Conservation (phyloP, 371 early-diverging fungal species). For the Mucor ambiguus region DNA sequence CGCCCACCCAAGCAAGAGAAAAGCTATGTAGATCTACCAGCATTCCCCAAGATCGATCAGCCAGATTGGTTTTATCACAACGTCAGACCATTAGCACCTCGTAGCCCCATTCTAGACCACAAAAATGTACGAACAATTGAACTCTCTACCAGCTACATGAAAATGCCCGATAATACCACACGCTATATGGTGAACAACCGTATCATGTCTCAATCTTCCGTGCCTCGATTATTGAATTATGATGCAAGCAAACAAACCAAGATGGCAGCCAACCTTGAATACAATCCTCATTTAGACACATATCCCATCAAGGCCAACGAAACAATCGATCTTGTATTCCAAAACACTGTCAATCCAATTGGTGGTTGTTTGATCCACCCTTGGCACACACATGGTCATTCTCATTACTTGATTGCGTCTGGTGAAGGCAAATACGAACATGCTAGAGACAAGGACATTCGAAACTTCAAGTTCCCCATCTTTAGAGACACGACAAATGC, state of each 20-base stretch:
- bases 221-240: slow-evolving; percentile 1
- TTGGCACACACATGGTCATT: slow-evolving; percentile 54
- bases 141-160: slow-evolving; percentile 16
- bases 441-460: slow-evolving; percentile 21
- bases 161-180: slow-evolving; percentile 23
- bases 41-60: slow-evolving; percentile 20
- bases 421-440: slow-evolving; percentile 42
- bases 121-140: slow-evolving; percentile 29
- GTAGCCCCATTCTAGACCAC: slow-evolving; percentile 24
- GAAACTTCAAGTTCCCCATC: slow-evolving; percentile 34
- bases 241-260: not conserved
- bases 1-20: not conserved
- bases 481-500: slow-evolving; percentile 38
- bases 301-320: slow-evolving; percentile 33
- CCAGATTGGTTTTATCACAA: slow-evolving; percentile 27
- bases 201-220: not conserved
- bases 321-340: slow-evolving; percentile 43
- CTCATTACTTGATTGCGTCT: slow-evolving; percentile 42
- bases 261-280: slow-evolving; percentile 15
- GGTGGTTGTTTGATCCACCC: slow-evolving; percentile 43
- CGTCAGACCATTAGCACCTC: slow-evolving; percentile 9
- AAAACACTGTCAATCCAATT: slow-evolving; percentile 23
- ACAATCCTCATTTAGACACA: slow-evolving; percentile 19
- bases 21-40: slow-evolving; percentile 18
- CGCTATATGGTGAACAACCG: slow-evolving; percentile 41